Base-by-base conservation (phyloP, 805 yeast genomes). In the Myxozyma monticola region DNA sequence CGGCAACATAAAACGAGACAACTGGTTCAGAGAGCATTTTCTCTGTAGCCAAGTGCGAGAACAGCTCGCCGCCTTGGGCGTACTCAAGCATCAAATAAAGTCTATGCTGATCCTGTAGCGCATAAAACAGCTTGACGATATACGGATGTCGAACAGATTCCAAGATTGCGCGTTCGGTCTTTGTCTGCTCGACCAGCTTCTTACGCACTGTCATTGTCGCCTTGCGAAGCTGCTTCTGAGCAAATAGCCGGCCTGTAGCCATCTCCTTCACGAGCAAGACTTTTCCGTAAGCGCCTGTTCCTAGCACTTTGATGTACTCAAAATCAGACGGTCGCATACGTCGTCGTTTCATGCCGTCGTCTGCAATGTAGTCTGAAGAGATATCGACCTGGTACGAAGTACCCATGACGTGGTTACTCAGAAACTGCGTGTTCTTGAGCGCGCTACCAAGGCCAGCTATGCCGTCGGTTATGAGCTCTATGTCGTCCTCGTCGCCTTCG, bases 211-310 rank as follows among this genome's bases (percentile, higher is more conserved):
- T 73, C 65, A 88, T 82, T 22, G 87, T 79, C 0, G 96, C 95
- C 66, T 88, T 88, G 60, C 81, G 80, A 56, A 88, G 70, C 60
- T 88, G 95, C 64, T 88, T 88, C 73, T 87, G 93, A 0, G 96
- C 96, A 68, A 78, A 89, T 9, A 88, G 68, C 57, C 77, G 77
- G 0, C 83, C 83, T 0, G 86, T 78, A 20, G 69, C 55, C 45
- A 66, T 72, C 63, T 88, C 89, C 42, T 80, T 78, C 1, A 88
- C 96, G 20, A 88, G 69, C 7, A 86, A 69, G 2, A 88, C 96
- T 64, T 86, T 88, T 2, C 96, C 96, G 60, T 85, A 88, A 1
- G 96, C 88, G 2, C 96, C 96, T 44, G 82, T 78, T 0, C 96
- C 96, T 4, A 88, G 71, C 0, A 88, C 93, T 58, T 80, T 84